phyloP scores from a whole-genome alignment of 148 eudicot species.

The Agrostemma githago region DNA sequence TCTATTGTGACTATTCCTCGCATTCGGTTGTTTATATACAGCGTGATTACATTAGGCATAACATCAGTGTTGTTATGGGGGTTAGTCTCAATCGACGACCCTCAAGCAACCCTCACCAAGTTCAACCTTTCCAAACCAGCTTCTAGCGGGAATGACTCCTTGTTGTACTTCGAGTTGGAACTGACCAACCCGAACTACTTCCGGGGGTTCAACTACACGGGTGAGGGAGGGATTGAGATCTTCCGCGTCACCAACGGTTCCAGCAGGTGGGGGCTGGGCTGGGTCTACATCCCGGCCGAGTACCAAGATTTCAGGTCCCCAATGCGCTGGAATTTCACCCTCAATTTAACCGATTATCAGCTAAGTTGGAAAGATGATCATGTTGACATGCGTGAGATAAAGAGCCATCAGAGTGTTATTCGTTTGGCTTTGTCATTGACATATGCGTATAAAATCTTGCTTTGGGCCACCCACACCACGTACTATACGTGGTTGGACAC shows the following conservation, averaged over 20 bases:
- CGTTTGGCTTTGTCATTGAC: background rate
- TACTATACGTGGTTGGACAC: conserved; percentile 7
- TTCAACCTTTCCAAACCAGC: too few relatives aligned
- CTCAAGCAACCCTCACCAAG: too few relatives aligned
- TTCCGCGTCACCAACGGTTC: background rate
- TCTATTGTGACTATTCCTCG: too few relatives aligned
- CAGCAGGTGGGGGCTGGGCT: background rate
- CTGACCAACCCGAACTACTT: too few relatives aligned
- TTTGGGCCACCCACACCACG: background rate
- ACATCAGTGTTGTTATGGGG: too few relatives aligned
- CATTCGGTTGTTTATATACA: too few relatives aligned
- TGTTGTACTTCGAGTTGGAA: too few relatives aligned
- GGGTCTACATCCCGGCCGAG: background rate
- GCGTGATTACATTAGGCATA: too few relatives aligned
- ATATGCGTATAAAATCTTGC: background rate
- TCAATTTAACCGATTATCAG: background rate
- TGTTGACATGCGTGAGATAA: background rate
- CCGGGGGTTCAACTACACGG: background rate
- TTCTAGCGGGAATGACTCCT: too few relatives aligned
- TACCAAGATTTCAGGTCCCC: background rate
- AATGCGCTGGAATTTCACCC: background rate
- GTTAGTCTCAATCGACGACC: too few relatives aligned
- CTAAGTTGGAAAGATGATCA: background rate
- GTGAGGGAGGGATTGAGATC: background rate
- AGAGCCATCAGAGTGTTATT: background rate